Evolutionary conservation across 371 early-diverging fungal genomes (phyloP).

Genomic region (Nosema muscidifuracis): DNA sequence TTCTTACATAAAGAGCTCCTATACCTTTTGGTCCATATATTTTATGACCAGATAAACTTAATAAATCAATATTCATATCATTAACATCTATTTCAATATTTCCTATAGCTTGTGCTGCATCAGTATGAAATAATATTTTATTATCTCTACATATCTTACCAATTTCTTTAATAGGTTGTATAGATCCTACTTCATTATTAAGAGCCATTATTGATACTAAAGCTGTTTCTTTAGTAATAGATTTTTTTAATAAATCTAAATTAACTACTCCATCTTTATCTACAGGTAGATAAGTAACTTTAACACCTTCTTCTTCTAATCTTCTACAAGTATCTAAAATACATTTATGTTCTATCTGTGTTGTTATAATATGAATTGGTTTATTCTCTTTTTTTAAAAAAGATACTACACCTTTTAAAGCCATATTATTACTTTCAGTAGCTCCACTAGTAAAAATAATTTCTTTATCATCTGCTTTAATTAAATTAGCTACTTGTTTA

Average conservation of each 20-base stretch:
- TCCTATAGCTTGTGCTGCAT: slow-evolving; percentile 97
- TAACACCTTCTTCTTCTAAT: slow-evolving; percentile 81
- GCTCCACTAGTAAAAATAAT: slow-evolving; percentile 96
- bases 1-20: slow-evolving; percentile 88
- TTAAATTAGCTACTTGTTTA: slow-evolving; percentile 76
- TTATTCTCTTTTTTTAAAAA: slow-evolving; percentile 68
- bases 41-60: slow-evolving; percentile 96
- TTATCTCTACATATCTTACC: slow-evolving; percentile 64
- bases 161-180: slow-evolving; percentile 88
- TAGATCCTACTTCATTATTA: slow-evolving; percentile 97
- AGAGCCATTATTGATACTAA: slow-evolving; percentile 92
- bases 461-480: slow-evolving; percentile 91
- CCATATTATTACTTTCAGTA: slow-evolving; percentile 94
- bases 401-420: slow-evolving; percentile 86
- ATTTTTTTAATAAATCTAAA: slow-evolving; percentile 67
- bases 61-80: slow-evolving; percentile 82
- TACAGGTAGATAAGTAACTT: slow-evolving; percentile 92
- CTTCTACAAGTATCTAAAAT: slow-evolving; percentile 94
- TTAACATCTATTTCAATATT: slow-evolving; percentile 91
- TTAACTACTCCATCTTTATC: slow-evolving; percentile 74
- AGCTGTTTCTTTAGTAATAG: slow-evolving; percentile 79
- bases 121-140: slow-evolving; percentile 68
- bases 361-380: slow-evolving; percentile 80
- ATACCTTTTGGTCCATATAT: slow-evolving; percentile 95
- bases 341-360: slow-evolving; percentile 97